Evolutionary conservation across 805 yeast genomes (phyloP), one percentile per base, ranked within the genome.

Genomic region (Komagataella mondaviorum): DNA sequence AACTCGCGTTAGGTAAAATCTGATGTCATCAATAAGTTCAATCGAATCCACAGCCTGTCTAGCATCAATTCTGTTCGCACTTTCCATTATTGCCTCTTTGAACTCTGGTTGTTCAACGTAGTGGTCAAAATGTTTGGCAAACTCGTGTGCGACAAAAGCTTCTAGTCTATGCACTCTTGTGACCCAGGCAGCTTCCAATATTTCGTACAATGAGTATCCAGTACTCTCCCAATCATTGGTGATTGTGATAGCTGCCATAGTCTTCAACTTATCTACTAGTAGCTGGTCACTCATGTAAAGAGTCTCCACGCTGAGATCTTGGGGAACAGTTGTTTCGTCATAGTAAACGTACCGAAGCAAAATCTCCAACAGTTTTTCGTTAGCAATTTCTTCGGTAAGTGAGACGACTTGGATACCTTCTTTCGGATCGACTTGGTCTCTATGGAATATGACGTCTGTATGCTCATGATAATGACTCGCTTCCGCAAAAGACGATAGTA

Each of bases 21-120:
- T 69, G 8, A 86, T 81, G 65, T 85, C 95, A 63, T 85, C 95
- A 23, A 86, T 70, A 56, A 86, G 67, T 58, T 86, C 95, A 59
- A 86, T 83, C 1, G 91, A 83, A 65, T 86, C 95, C 0, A 85
- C 82, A 54, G 80, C 87, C 56, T 86, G 81, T 60, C 93, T 72
- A 14, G 62, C 64, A 18, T 72, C 59, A 49, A 86, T 84, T 57
- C 87, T 67, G 60, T 78, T 71, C 55, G 70, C 72, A 49, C 54
- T 57, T 52, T 73, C 76, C n/a, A 56, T 7, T 5, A 73, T 61
- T 16, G 74, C 60, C 0, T 61, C 66, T 49, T 63, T 59, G 50
- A 78, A 70, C 46, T 71, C 72, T 1, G 65, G 63, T n/a, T 67
- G 67, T 1, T 55, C 45, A 5, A 68, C 56, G 62, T 60, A 80